Percentiles rank a stretch among this genome's conserved stretches.
These are phyloP conservation scores for Huntiella savannae DNA, from an alignment of 2,329 filamentous ascomycete species.

Conservation along the genomic window DNA sequence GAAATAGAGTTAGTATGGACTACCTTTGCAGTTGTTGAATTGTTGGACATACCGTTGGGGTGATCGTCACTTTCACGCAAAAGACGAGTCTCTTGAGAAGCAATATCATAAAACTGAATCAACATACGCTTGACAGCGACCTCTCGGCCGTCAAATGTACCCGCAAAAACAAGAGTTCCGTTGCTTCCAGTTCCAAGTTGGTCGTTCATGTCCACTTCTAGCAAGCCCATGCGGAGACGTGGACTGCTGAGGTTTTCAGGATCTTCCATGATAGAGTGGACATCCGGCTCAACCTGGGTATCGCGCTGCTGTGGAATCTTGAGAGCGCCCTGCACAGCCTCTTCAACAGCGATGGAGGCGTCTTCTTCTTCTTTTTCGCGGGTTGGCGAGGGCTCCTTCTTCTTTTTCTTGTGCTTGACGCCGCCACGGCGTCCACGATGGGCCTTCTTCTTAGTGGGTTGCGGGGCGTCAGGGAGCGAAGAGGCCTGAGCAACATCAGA, in stretches of 20 bases:
- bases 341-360: constrained; percentile 31
- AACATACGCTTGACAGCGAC: constrained; percentile 96
- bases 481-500: constrained; percentile 7
- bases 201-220: constrained; percentile 43
- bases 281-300: constrained; percentile 35
- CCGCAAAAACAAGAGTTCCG: constrained; percentile 88
- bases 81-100: constrained; percentile 79
- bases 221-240: constrained; percentile 41
- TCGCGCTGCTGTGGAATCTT: constrained; percentile 33
- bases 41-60: constrained; percentile 42
- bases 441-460: constrained; percentile 38
- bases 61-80: constrained; percentile 89
- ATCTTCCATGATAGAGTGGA: constrained; percentile 37
- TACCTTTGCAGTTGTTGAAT: not conserved
- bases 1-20: constrained; percentile 14
- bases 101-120: constrained; percentile 87
- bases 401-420: constrained; percentile 42
- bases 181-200: constrained; percentile 70
- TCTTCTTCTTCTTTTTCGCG: constrained; percentile 29
- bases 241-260: constrained; percentile 40
- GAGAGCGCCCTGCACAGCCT: constrained; percentile 39
- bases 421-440: constrained; percentile 56
- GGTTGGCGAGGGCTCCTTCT: constrained; percentile 30
- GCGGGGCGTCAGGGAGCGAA: constrained; percentile 15
- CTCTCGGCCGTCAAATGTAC: constrained; percentile 80